These are phyloP conservation scores for Geum urbanum DNA, from an alignment of 306 rosid genomes.

Conservation along the genomic window DNA sequence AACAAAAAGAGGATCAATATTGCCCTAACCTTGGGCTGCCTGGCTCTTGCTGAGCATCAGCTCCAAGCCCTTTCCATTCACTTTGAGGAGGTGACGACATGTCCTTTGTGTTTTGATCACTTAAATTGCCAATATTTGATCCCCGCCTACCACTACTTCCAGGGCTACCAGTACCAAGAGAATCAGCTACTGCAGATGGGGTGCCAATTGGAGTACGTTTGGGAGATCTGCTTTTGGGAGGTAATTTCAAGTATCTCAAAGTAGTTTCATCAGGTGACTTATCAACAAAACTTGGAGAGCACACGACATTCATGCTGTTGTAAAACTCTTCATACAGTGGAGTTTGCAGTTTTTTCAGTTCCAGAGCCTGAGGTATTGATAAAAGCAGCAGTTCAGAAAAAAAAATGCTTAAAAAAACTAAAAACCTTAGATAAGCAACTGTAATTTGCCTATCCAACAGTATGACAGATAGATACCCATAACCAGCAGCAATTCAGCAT, in stretches of 20 bases:
- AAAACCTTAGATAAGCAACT: not conserved
- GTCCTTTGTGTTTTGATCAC: constrained; percentile 50
- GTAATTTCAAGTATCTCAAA: constrained; percentile 75
- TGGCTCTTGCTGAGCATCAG: constrained; percentile 71
- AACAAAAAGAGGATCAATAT: constrained; percentile 8
- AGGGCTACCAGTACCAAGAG: constrained; percentile 57
- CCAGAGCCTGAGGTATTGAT: constrained; percentile 66
- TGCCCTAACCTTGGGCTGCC: constrained; percentile 68
- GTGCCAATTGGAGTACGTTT: constrained; percentile 52
- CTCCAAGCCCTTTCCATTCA: constrained; percentile 54
- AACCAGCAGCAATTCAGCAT: not conserved
- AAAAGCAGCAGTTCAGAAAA: constrained; percentile 16
- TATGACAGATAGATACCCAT: not conserved
- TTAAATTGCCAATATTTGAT: constrained; percentile 45
- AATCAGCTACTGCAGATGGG: constrained; percentile 59
- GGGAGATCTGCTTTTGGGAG: constrained; percentile 96
- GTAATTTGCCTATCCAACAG: not conserved
- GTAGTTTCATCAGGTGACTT: constrained; percentile 51
- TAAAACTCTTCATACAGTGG: constrained; percentile 89
- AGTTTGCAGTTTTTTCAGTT: constrained; percentile 89
- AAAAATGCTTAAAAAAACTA: constrained; percentile 7
- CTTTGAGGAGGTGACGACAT: constrained; percentile 52
- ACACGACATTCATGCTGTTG: constrained; percentile 70
- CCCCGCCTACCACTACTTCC: constrained; percentile 67
- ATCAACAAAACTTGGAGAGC: constrained; percentile 60